phyloP scores from a whole-genome alignment of 2,329 filamentous ascomycete genomes.

The Mollisia scopiformis region DNA sequence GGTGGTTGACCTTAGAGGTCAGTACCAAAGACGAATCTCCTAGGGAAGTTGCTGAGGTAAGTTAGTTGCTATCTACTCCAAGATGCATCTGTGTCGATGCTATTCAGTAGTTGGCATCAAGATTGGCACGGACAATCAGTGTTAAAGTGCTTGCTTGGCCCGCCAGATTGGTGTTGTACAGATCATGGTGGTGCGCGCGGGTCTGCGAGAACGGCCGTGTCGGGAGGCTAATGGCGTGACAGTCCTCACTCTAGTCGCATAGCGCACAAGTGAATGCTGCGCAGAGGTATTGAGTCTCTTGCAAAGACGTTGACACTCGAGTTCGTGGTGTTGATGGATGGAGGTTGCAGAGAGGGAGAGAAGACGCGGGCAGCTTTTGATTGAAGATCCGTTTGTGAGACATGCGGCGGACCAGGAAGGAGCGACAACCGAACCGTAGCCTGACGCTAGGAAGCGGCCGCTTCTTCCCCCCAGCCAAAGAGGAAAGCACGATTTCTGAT shows the following conservation, averaged over 20 bases:
- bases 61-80: constrained; percentile 18
- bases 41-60: constrained; percentile 22
- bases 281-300: neutral
- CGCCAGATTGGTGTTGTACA: neutral
- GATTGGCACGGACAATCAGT: neutral
- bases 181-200: neutral
- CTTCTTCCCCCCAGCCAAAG: too few species aligned
- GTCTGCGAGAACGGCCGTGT: neutral
- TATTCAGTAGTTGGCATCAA: neutral
- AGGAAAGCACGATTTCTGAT: too few species aligned
- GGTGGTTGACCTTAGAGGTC: constrained; percentile 20
- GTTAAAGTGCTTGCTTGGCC: neutral
- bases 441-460: neutral
- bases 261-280: neutral
- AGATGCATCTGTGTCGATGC: constrained; percentile 9
- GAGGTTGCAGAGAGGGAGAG: neutral
- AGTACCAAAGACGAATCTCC: constrained; percentile 19
- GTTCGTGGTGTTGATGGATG: neutral
- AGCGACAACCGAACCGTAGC: neutral
- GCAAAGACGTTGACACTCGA: neutral
- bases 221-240: neutral
- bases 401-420: neutral
- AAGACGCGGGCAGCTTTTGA: neutral
- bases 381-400: neutral
- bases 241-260: neutral